Percentiles rank a stretch among this genome's conserved stretches.
These are phyloP conservation scores for Letharia columbiana DNA, from an alignment of 495 filamentous ascomycete genomes.

Conservation along the genomic window DNA sequence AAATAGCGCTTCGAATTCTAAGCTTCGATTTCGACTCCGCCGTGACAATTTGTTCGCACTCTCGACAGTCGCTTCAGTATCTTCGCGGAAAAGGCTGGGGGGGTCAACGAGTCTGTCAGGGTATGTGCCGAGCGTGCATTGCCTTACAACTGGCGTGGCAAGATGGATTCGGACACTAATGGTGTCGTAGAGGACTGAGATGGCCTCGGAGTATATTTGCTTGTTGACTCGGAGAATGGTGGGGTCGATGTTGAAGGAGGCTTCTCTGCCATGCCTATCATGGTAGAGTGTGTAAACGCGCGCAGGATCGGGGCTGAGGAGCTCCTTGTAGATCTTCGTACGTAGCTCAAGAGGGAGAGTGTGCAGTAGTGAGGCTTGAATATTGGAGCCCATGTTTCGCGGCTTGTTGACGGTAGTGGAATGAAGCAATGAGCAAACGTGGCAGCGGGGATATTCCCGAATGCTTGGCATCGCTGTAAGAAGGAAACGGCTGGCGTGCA, in stretches of 20 bases:
- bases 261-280: conserved; percentile 7
- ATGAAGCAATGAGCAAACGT: too few relatives aligned
- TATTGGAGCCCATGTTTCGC: not conserved
- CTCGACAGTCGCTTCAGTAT: not conserved
- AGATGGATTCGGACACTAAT: conserved; percentile 32
- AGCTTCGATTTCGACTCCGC: not conserved
- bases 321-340: conserved; percentile 23
- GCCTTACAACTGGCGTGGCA: not conserved
- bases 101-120: not conserved
- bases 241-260: conserved; percentile 22
- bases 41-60: not conserved
- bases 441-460: too few relatives aligned
- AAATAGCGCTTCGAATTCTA: not conserved
- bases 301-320: conserved; percentile 16
- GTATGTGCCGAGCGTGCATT: not conserved
- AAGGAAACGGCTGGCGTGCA: too few relatives aligned
- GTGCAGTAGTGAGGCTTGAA: conserved; percentile 14
- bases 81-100: not conserved
- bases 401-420: too few relatives aligned
- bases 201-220: conserved; percentile 39
- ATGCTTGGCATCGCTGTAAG: too few relatives aligned
- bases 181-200: conserved; percentile 37
- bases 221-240: conserved; percentile 39
- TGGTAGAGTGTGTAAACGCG: conserved; percentile 9
- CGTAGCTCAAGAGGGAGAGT: conserved; percentile 26